Evolutionary conservation across 768 basidiomycete genomes (phyloP), one percentile per base, ranked within the genome.

Genomic region (Collybia sp.): DNA sequence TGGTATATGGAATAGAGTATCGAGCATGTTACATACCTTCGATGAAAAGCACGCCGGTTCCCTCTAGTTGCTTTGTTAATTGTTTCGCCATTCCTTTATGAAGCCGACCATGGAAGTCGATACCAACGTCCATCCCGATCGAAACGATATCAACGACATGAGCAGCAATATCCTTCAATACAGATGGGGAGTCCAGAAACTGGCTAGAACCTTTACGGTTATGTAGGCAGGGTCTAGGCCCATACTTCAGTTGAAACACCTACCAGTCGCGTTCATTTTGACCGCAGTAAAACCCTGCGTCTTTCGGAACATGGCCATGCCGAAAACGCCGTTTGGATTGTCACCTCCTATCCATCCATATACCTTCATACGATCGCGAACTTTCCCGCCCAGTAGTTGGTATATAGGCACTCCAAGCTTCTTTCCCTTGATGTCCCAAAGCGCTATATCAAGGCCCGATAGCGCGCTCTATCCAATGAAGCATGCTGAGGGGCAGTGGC

Each of bases 341-440:
- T 75, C 69, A 12, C 81, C 80, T 16, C 81, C 80, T 32, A 82
- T 67, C 71, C 72, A 86, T 2, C 80, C 75, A 53, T 82, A 82
- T 5, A 82, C 80, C 46, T 70, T 71, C 42, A 80, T 64, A 25
- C 70, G 65, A 54, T 83, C 76, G 41, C 84, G 73, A 30, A 85
- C 80, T 58, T 79, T 80, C 4, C 85, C 85, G 6, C 84, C 86
- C 5, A 85, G 71, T 1, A 88, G 67, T 60, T 83, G 75, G 73
- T 77, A 84, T 1, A 85, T 64, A 0, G 74, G 76, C 9, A 75
- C 84, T 30, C 82, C 82, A 2, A 86, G 72, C 30, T 78, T 80
- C 64, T 85, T 85, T n/a, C 86, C 86, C 53, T 86, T 86, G 63
- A 88, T 83, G 55, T 87, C 85, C 85, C 85, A 75, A 1, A 88